Base-by-base conservation (phyloP, 2,329 filamentous ascomycete genomes). In the Cucurbitaria berberidis region DNA sequence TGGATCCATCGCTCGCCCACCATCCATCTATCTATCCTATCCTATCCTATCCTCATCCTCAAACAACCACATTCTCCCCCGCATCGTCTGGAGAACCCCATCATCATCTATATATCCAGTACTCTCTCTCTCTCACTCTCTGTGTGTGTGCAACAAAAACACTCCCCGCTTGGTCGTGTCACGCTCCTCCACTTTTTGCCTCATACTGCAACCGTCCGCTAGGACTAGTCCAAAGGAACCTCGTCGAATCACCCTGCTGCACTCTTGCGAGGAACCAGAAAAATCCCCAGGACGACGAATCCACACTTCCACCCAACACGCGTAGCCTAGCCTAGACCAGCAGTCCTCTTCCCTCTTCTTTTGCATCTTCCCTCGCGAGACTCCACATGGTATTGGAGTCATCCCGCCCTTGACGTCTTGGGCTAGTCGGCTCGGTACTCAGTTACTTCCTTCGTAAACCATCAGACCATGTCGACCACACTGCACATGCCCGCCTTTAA, bases 401-500 rank as follows among this genome's bases (percentile, higher is more conserved):
- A 13, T 22, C 36, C 35, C 21, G 21, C 19, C 36, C 19, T 22
- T 34, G 30, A 34, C 13, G 11, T 42, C 29, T 32, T 8, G 41
- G 29, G 29, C 30, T 30, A 45, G 21, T 26, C 9, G 3, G 29
- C 29, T 18, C 24, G 29, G 21, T n/a, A 35, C 30, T 45, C 42
- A n/a, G n/a, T 45, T 21, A 15, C 7, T 8, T 9, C 15, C 18
- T 21, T n/a, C 36, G n/a, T 7, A 16, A 18, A 21, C 10, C 15
- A 10, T 18, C 40, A 55, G 63, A 69, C 52, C 47, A 74, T 74
- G 72, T 71, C 72, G 59, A 68, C 70, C 62, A 65, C 68, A 56
- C 62, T 72, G 32, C 70, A 72, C 45, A 60, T 65, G 55, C 67
- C 63, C 35, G 51, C 68, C 21, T 65, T 68, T 58, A 67, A 62